Evolutionary conservation across 495 filamentous ascomycete genomes (phyloP).

Genomic region (Aspergillus homomorphus): DNA sequence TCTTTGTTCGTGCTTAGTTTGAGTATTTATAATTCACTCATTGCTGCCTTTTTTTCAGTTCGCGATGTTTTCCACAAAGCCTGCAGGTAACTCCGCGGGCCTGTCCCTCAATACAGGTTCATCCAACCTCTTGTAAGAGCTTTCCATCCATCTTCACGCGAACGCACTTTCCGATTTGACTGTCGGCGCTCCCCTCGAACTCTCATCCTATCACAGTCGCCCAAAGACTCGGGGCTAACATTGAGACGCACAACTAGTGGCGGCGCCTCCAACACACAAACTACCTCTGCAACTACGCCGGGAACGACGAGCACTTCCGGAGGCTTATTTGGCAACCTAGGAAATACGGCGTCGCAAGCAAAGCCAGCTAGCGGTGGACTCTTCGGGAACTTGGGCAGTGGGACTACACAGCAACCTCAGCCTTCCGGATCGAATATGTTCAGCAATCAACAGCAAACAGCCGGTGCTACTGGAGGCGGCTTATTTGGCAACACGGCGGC

Average conservation of each 20-base stretch:
- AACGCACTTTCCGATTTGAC: no score
- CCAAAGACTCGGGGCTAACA: conserved; percentile 5
- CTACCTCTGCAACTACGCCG: conserved; percentile 27
- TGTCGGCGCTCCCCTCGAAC: no score
- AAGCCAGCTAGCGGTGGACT: conserved; percentile 47
- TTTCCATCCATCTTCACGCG: not conserved
- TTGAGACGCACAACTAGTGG: conserved; percentile 8
- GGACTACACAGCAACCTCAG: conserved; percentile 31
- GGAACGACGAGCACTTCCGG: conserved; percentile 28
- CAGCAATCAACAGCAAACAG: conserved; percentile 32
- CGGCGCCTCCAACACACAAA: conserved; percentile 28
- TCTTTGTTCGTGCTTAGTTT: not conserved
- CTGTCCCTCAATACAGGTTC: conserved; percentile 77
- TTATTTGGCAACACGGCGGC: conserved; percentile 51
- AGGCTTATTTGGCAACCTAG: conserved; percentile 39
- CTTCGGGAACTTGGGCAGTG: conserved; percentile 39
- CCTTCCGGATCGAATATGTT: conserved; percentile 44
- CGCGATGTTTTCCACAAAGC: conserved; percentile 58
- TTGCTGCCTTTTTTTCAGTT: conserved; percentile 8
- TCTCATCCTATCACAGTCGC: not conserved
- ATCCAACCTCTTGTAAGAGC: conserved; percentile 67
- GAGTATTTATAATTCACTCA: not conserved
- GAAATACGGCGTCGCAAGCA: conserved; percentile 26
- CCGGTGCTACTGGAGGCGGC: conserved; percentile 31
- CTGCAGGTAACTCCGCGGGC: conserved; percentile 48